A percentile compares a stretch with the other conserved stretches of the same genome.
Conservation (phyloP, 228 moss, liverwort and hornwort genomes). For the Sphagnum magellanicum region DNA sequence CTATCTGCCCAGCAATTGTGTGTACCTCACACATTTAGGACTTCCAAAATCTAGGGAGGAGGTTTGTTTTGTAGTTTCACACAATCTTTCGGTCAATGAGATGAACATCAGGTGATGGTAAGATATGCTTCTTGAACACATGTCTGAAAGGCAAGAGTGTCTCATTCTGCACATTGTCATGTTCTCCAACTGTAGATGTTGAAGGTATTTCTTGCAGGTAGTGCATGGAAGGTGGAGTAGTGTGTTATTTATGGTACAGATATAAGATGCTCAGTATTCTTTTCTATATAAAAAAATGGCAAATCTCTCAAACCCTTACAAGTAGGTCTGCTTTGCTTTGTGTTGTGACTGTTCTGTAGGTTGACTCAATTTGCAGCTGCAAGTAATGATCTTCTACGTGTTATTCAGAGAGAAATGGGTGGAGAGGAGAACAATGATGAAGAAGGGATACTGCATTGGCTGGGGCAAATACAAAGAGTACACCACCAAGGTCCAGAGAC, state of each 20-base stretch:
- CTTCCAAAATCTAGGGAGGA: neutral
- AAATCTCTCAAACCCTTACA: conserved; percentile 5
- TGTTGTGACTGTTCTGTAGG: conserved; percentile 14
- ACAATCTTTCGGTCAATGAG: neutral
- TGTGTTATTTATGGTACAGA: neutral
- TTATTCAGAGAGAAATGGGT: conserved; percentile 41
- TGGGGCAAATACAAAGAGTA: conserved; percentile 38
- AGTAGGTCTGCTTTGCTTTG: no score
- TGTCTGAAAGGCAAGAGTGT: neutral
- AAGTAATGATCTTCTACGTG: conserved; percentile 43
- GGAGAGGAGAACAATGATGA: conserved; percentile 62
- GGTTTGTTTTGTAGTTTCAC: no score
- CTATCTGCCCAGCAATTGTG: neutral
- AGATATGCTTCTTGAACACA: no score
- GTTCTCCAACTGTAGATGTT: neutral
- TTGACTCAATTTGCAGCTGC: conserved; percentile 30
- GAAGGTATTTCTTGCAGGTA: neutral
- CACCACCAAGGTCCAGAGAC: conserved; percentile 9
- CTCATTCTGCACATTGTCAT: neutral
- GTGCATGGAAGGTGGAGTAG: neutral
- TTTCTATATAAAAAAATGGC: neutral
- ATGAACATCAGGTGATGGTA: neutral
- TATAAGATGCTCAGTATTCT: neutral
- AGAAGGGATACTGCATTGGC: conserved; percentile 50
- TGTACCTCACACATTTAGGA: neutral